These are phyloP conservation scores for Salpingoeca rosetta DNA, from an alignment of 78 protist species.

Conservation along the genomic window DNA sequence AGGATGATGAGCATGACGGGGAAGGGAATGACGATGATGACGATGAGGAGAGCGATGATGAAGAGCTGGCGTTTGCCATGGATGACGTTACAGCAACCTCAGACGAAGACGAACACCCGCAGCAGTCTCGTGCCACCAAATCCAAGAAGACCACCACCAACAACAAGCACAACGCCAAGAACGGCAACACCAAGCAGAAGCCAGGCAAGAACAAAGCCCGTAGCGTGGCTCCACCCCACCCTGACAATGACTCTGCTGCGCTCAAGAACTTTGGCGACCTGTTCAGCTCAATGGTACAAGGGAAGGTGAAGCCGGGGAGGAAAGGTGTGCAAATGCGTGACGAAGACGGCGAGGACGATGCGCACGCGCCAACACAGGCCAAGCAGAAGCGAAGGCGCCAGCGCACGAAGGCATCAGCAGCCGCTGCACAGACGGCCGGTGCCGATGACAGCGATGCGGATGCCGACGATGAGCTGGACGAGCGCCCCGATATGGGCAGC, in stretches of 20 bases:
- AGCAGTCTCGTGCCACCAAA: background rate
- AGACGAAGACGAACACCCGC: background rate
- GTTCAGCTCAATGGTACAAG: background rate
- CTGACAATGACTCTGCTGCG: background rate
- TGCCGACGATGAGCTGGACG: background rate
- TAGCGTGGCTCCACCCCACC: background rate
- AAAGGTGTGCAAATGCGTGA: background rate
- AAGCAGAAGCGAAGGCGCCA: background rate
- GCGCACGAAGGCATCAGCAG: background rate
- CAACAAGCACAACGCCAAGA: background rate
- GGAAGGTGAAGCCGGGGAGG: background rate
- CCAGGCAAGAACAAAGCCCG: background rate
- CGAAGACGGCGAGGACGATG: too few species aligned
- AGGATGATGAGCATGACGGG: background rate
- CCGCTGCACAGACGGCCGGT: background rate
- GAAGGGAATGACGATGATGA: background rate
- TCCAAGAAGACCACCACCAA: too few species aligned
- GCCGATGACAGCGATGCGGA: slow-evolving; percentile 1
- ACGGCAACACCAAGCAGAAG: background rate
- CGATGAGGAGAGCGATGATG: background rate
- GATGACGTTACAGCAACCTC: background rate
- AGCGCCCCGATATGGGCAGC: background rate
- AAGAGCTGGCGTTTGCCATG: background rate
- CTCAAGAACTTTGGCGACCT: background rate
- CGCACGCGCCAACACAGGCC: too few species aligned